Conservation (phyloP, 2,329 filamentous ascomycete species). For the Verticillium nubilum region DNA sequence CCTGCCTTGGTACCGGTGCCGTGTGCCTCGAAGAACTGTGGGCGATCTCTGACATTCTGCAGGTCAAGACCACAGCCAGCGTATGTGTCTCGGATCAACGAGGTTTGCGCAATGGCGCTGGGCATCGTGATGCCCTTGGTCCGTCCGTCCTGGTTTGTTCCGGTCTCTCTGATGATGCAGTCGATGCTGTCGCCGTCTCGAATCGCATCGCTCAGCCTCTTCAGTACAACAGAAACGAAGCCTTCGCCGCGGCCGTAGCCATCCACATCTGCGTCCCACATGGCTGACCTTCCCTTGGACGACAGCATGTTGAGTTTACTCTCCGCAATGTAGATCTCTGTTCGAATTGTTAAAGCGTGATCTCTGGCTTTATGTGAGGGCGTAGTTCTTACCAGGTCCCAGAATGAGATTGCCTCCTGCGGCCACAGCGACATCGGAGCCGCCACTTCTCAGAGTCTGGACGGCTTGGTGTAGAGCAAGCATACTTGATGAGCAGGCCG, state of each 20-base stretch:
- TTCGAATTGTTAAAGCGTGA: constrained; percentile 12
- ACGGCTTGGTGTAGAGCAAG: constrained; percentile 35
- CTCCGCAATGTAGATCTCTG: not conserved
- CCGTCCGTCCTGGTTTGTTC: constrained; percentile 14
- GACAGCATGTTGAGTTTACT: constrained; percentile 26
- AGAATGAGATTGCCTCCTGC: constrained; percentile 22
- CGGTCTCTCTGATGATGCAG: constrained; percentile 17
- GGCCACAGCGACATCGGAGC: constrained; percentile 23
- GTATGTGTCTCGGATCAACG: constrained; percentile 21
- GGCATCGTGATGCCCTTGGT: constrained; percentile 31
- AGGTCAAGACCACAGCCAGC: constrained; percentile 4
- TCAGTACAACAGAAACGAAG: constrained; percentile 39
- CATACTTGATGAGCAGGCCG: constrained; percentile 38
- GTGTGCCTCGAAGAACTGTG: constrained; percentile 23
- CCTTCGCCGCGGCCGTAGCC: constrained; percentile 51
- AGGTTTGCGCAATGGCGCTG: constrained; percentile 18
- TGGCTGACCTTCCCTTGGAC: constrained; percentile 24
- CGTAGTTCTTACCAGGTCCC: constrained; percentile 5
- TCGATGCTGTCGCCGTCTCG: constrained; percentile 20
- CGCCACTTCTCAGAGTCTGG: constrained; percentile 26
- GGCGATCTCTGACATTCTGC: constrained; percentile 4
- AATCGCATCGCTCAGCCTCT: constrained; percentile 37
- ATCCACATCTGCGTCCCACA: constrained; percentile 37
- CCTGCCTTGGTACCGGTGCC: constrained; percentile 32
- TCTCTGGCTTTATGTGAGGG: too few species aligned